Evolutionary conservation across 805 yeast genomes (phyloP), one percentile per base, ranked within the genome.

Genomic region (Jamesozyma jinghongensis): DNA sequence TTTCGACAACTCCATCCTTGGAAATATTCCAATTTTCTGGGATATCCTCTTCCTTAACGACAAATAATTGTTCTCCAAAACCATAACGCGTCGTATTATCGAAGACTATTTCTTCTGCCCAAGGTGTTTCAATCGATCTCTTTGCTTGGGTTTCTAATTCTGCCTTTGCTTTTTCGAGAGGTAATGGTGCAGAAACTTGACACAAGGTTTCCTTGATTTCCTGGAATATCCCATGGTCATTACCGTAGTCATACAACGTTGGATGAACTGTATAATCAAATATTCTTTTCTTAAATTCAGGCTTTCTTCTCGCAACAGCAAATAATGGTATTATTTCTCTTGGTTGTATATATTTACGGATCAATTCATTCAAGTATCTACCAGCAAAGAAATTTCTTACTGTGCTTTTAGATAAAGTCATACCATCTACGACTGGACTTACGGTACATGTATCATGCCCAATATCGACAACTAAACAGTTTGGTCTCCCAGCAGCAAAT

Each of bases 401-500:
- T 13, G 78, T 82, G 51, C 79, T 80, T 49, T 75, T 80, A 35
- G 81, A 70, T 42, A 84, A 63, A 35, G 86, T 80, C 62, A 81
- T 75, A 19, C 94, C 94, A 62, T 82, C 95, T 44, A 80, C 77
- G 17, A 83, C 86, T 2, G 88, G 95, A 4, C 92, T 81, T 1
- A 79, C 88, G 45, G 85, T 77, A 16, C 74, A 68, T 2, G 79
- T 65, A 56, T 83, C 88, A 55, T 84, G 92, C 5, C 95, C 95
- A 31, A 85, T 63, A 59, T 86, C 95, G 31, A 86, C 90, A 31
- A 86, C 86, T 26, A 86, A 66, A 57, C 94, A 86, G 45, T 81
- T 81, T 34, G 94, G 87, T 57, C 94, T 72, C 3, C 95, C 95
- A 48, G 83, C 81, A 10, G 90, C 87, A 63, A 88, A 88, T 1